Evolutionary conservation across 2,329 filamentous ascomycete genomes (phyloP), one percentile per base, ranked within the genome.

Genomic region (Fusarium albosuccineum): DNA sequence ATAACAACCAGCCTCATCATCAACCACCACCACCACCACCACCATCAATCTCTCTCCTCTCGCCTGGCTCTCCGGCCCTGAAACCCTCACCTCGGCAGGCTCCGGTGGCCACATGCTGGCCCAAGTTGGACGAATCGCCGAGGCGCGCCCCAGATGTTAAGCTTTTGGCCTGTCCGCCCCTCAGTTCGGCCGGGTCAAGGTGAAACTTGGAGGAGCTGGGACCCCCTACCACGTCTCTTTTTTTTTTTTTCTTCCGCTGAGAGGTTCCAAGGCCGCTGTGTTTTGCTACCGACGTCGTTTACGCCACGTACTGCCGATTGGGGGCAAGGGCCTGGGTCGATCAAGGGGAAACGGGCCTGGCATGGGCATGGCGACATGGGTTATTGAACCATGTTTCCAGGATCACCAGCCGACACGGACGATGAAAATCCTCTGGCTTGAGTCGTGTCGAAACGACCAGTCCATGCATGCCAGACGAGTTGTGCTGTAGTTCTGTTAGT

Each of bases 221-320:
- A 22, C 49, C 63, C 52, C 48, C 60, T 49, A 48, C 48, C 44
- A 57, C 37, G 33, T 51, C 34, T 50, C 37, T 29, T 30, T 30
- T 39, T 34, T 42, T 58, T 40, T 29, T 30, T 30, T 39, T 34
- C 39, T 58, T 40, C 50, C 50, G 42, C 50, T 44, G 36, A 16
- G 30, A 22, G 33, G n/a, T 4, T 40, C 52, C 37, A 53, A 52
- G 55, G 46, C 61, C 60, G 22, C 40, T 52, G 41, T 44, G 49
- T 26, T 55, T 44, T 64, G 56, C 46, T 56, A 55, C 70, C 71
- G 70, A 66, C 67, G 66, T 71, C 68, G 66, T 67, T 60, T 56
- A 59, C 64, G 64, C 59, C 56, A 61, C 54, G 57, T 58, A 36
- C 57, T 71, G 56, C 68, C 66, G 56, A 61, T 68, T 73, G 59